Conservation (phyloP, 768 basidiomycete species). For the Dictyophora rubrovolvata region DNA sequence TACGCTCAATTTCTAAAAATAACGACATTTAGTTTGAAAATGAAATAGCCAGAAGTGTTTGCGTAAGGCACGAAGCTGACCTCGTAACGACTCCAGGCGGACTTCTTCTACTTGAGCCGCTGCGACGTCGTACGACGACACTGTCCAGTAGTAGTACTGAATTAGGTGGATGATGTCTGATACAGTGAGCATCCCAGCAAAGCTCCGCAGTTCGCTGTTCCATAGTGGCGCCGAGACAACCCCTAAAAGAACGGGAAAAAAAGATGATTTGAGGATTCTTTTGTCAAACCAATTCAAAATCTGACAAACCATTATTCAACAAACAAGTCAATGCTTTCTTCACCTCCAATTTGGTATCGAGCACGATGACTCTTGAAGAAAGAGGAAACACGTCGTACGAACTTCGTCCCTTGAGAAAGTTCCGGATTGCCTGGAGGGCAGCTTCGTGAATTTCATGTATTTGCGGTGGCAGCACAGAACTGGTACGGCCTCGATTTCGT, state of each 20-base stretch:
- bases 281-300: neutral
- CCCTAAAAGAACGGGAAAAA: conserved; percentile 37
- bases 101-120: conserved; percentile 89
- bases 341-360: conserved; percentile 92
- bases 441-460: conserved; percentile 56
- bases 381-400: conserved; percentile 97
- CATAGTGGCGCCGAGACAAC: conserved; percentile 97
- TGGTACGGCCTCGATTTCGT: conserved; percentile 30
- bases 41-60: neutral
- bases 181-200: conserved; percentile 99
- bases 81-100: conserved; percentile 78
- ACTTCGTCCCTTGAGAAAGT: conserved; percentile 74
- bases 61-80: conserved; percentile 32
- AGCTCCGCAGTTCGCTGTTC: conserved; percentile 89
- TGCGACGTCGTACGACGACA: conserved; percentile 73
- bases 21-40: neutral
- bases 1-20: conserved; percentile 78
- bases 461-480: conserved; percentile 45
- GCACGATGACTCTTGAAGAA: conserved; percentile 90
- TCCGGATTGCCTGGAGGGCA: conserved; percentile 61
- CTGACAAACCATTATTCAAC: conserved; percentile 56
- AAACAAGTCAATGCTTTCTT: conserved; percentile 90
- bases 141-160: conserved; percentile 90
- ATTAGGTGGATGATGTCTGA: conserved; percentile 98
- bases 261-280: conserved; percentile 3